Percentiles rank a stretch among this genome's conserved stretches.
These are phyloP conservation scores for Posidonia australis DNA, from an alignment of 106 monocot genomes.

Conservation along the genomic window DNA sequence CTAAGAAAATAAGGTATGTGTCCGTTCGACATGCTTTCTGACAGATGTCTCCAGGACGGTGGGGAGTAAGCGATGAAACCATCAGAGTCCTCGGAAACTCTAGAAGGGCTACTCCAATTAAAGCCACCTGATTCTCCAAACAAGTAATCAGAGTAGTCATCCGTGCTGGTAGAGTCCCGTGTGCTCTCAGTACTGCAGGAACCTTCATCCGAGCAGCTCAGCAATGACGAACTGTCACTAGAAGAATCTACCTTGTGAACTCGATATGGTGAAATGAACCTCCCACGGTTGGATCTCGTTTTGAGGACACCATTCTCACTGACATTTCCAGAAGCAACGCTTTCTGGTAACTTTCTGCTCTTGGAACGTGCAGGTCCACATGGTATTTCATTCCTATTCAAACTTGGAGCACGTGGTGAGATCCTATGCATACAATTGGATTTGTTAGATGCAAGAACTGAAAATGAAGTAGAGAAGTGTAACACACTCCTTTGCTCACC, in stretches of 20 bases:
- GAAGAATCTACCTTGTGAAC: conserved; percentile 19
- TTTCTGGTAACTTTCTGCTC: neutral
- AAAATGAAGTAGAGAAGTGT: neutral
- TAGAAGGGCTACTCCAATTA: conserved; percentile 18
- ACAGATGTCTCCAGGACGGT: neutral
- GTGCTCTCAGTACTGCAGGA: conserved; percentile 54
- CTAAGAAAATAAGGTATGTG: neutral
- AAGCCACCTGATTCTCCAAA: conserved; percentile 19
- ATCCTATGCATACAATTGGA: conserved; percentile 19
- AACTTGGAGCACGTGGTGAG: conserved; percentile 49
- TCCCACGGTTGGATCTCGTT: conserved; percentile 1
- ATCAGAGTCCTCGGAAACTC: conserved; percentile 25
- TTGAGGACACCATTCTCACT: no score
- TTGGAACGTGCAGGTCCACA: neutral
- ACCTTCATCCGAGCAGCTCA: conserved; percentile 38
- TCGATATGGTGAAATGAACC: neutral
- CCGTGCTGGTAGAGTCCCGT: conserved; percentile 33
- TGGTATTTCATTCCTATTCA: conserved; percentile 13
- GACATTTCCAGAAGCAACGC: no score
- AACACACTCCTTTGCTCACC: conserved; percentile 23
- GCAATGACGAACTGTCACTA: conserved; percentile 38
- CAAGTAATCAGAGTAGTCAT: conserved; percentile 23
- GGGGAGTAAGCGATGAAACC: conserved; percentile 8
- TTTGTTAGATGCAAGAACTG: neutral
- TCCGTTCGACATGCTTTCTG: neutral